Percentiles rank a stretch among this genome's conserved stretches.
phyloP scores from a whole-genome alignment of 2,329 filamentous ascomycete species.

The Botryotinia convoluta region DNA sequence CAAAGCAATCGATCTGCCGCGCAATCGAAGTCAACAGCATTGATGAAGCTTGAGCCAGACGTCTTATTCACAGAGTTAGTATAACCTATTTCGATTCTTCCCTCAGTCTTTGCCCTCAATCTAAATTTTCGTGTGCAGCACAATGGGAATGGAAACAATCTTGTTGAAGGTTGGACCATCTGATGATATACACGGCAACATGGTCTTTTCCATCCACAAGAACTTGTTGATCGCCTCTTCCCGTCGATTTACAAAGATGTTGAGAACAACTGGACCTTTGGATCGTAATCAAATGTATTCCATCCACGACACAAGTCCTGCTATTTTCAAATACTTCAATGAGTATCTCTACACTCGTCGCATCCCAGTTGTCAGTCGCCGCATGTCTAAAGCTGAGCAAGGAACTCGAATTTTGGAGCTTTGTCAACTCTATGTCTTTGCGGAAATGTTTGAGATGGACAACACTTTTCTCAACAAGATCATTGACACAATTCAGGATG shows the following conservation, averaged over 20 bases:
- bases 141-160: conserved; percentile 12
- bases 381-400: background rate
- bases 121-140: background rate
- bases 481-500: conserved; percentile 34
- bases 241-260: conserved; percentile 1
- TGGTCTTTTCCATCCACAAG: conserved; percentile 17
- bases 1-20: background rate
- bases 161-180: background rate
- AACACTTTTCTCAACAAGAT: conserved; percentile 25
- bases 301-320: conserved; percentile 12
- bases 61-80: conserved; percentile 15
- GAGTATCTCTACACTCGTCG: conserved; percentile 26
- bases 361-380: conserved; percentile 19
- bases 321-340: conserved; percentile 27
- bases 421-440: conserved; percentile 28
- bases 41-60: background rate
- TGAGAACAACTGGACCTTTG: background rate
- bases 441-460: conserved; percentile 21
- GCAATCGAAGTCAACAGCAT: background rate
- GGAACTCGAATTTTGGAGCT: conserved; percentile 21
- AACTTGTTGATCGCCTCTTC: background rate
- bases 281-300: background rate
- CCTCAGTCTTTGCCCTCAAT: background rate
- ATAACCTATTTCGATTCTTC: fast-evolving
- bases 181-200: background rate